phyloP scores from a whole-genome alignment of 148 eudicot species.

The Arbutus unedo region DNA sequence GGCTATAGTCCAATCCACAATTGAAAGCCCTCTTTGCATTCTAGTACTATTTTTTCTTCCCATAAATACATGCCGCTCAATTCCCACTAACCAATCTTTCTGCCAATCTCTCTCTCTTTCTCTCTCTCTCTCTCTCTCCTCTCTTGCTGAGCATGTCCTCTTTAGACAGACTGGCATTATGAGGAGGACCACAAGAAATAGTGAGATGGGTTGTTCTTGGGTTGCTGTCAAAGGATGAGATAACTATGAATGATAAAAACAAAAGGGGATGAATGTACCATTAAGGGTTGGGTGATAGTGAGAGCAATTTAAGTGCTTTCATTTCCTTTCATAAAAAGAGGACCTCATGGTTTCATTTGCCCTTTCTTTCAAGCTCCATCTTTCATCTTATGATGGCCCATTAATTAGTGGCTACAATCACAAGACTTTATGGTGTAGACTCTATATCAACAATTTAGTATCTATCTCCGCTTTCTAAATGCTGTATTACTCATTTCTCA shows the following conservation, averaged over 20 bases:
- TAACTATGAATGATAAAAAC: neutral
- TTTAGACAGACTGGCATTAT: conserved; percentile 5
- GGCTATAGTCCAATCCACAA: conserved; percentile 22
- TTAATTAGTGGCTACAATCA: neutral
- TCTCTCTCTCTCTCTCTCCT: neutral
- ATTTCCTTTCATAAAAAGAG: neutral
- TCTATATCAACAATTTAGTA: neutral
- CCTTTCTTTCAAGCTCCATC: neutral
- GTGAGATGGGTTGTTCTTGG: conserved; percentile 14
- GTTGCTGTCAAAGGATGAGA: conserved; percentile 18
- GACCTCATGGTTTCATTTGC: neutral
- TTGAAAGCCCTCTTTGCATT: conserved; percentile 9
- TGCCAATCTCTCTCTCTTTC: conserved; percentile 19
- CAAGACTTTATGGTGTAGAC: neutral
- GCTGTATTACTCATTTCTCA: too few species aligned
- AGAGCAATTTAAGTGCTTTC: conserved; percentile 15
- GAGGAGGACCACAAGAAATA: conserved; percentile 15
- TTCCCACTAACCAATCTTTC: conserved; percentile 7
- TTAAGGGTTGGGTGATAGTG: neutral
- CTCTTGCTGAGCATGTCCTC: neutral
- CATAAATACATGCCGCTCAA: conserved; percentile 24
- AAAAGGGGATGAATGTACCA: conserved; percentile 1
- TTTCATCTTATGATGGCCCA: neutral
- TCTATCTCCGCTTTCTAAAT: too few species aligned
- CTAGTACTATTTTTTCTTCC: conserved; percentile 1